A percentile compares a stretch with the other conserved stretches of the same genome.
Evolutionary conservation across 2,329 filamentous ascomycete genomes (phyloP).

Genomic region (Ophiocordyceps sinensis): DNA sequence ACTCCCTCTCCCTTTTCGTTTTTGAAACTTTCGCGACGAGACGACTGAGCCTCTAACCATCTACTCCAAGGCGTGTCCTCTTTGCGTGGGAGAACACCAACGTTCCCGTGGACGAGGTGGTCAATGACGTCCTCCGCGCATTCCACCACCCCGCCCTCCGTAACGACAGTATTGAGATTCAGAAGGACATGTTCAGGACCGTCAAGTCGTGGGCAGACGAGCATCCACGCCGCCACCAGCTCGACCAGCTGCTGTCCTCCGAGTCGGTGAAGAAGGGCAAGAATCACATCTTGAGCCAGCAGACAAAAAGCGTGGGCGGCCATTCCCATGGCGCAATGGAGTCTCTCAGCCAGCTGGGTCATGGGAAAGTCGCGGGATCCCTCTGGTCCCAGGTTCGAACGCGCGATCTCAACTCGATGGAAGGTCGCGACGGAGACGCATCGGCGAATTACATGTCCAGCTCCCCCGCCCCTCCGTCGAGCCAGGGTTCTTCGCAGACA

Average conservation of each 20-base stretch:
- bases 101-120: conserved; percentile 68
- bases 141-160: conserved; percentile 87
- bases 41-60: background rate
- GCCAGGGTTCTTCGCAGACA: conserved; percentile 14
- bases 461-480: conserved; percentile 21
- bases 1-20: too few species aligned
- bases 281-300: conserved; percentile 51
- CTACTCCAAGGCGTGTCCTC: conserved; percentile 47
- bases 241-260: conserved; percentile 66
- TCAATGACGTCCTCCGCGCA: conserved; percentile 64
- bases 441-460: conserved; percentile 21
- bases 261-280: conserved; percentile 70
- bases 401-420: conserved; percentile 41
- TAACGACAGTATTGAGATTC: conserved; percentile 61
- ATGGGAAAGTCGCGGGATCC: conserved; percentile 43
- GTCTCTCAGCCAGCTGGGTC: conserved; percentile 28
- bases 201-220: conserved; percentile 70
- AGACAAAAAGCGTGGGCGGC: conserved; percentile 17
- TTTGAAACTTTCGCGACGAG: too few species aligned
- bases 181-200: conserved; percentile 76
- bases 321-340: conserved; percentile 29
- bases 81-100: conserved; percentile 87
- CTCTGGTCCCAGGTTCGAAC: conserved; percentile 48
- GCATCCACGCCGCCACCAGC: conserved; percentile 47
- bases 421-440: conserved; percentile 28